Evolutionary conservation across 179 eudicot species (phyloP), one percentile per base, ranked within the genome.

Genomic region (Gypsophila paniculata): DNA sequence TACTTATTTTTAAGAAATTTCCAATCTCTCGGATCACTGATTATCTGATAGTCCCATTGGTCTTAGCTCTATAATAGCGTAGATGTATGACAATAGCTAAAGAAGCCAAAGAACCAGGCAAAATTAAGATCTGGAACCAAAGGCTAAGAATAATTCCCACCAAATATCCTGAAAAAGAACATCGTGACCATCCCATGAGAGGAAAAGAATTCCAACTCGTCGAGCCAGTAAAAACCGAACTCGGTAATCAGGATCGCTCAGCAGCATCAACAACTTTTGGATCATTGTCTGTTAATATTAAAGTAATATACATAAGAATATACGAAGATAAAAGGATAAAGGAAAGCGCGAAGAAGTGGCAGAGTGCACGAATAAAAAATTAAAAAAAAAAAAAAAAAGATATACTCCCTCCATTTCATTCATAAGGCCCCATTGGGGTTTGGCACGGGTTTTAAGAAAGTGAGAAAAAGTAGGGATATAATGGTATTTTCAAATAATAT

Each of bases 101-200:
- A 29, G 34, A 29, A 29, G 34, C 34, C 34, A 29, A 29, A 29
- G 34, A 29, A 29, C 34, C 34, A 29, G 10, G 44, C 39, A 48
- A 46, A 10, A 67, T 10, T 6, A 49, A 67, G 32, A 44, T 46
- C 71, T 48, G 39, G 38, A 68, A 42, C 61, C 21, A 25, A 61
- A 34, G 34, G 58, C 49, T 3, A 75, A 38, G 12, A 68, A 77
- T 13, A 46, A 32, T 6, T 75, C 82, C 76, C 73, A 94, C 99
- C 96, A 88, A 68, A 94, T 81, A 84, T 94, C 99, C 75, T 81
- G 95, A 79, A 92, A 94, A 72, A 94, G 95, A 80, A 90, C 96
- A 70, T 79, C 77, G 74, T 94, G 99, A 18, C 99, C 99, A 79
- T 94, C 99, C 99, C 99, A 94, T 53, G 97, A 92, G 77, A 88